Base-by-base conservation (phyloP, 2,329 filamentous ascomycete genomes). In the Fusarium sp. region DNA sequence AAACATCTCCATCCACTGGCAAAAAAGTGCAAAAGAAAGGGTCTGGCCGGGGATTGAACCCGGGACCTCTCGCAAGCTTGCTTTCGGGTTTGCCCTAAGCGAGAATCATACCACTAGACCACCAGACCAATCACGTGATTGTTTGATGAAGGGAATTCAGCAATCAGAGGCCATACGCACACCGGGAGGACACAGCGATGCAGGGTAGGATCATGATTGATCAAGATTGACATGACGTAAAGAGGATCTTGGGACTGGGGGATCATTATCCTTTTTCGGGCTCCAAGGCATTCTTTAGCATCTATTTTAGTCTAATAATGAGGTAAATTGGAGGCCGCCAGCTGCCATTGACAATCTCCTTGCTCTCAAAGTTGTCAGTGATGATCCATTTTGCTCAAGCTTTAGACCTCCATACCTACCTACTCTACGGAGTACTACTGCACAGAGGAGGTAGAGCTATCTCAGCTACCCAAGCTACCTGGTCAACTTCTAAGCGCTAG, bases 61-160 rank as follows among this genome's bases (percentile, higher is more conserved):
- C 83, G 83, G 83, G 83, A 84, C 83, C 83, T 84, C 83, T 84
- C 83, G 83, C 83, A 85, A 78, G 73, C 76, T 64, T 48, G 73
- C 80, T 81, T 81, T 75, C 81, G 82, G 82, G 81, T 83, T 72
- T 78, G 81, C 89, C 89, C 90, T 91, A 91, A 91, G 90, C 89
- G 88, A 90, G 89, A 91, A 92, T 91, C 89, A 91, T 91, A 91
- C 89, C 89, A 88, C 89, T 90, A 90, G 88, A 90, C 88, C 88
- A 90, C 82, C 84, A 84, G 84, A 85, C 84, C 85, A 39, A 64
- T 71, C 67, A 74, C 71, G 71, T 73, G 71, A 73, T 58, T 54
- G 6, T 6, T 32, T 4, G 8, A 8, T 41, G 27, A 50, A 2
- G 5, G 16, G 2, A 6, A 2, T 5, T n/a, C 9, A n/a, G 45